Conservation (phyloP, 2,329 filamentous ascomycete genomes). For the Scedosporium minutisporum region DNA sequence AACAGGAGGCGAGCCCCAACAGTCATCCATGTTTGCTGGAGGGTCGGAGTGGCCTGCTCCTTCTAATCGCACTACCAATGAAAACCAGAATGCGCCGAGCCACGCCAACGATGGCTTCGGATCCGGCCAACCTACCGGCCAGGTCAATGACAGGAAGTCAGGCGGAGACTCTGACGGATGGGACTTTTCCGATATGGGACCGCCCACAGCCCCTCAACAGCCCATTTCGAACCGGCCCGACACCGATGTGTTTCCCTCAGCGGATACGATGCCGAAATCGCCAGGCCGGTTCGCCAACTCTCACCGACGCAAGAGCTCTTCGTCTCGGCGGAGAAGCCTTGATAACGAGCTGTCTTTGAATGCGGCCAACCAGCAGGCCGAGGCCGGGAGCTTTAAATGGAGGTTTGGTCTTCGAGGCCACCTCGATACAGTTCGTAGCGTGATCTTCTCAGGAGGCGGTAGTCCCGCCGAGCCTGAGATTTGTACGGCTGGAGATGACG, state of each 20-base stretch:
- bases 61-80: slow-evolving; percentile 10
- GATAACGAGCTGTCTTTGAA: slow-evolving; percentile 54
- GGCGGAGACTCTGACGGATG: slow-evolving; percentile 61
- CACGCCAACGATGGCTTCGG: slow-evolving; percentile 1
- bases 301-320: slow-evolving; percentile 73
- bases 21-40: slow-evolving; percentile 28
- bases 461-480: slow-evolving; percentile 94
- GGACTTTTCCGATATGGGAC: slow-evolving; percentile 53
- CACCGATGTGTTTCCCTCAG: slow-evolving; percentile 76
- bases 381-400: slow-evolving; percentile 78
- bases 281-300: slow-evolving; percentile 59
- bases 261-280: slow-evolving; percentile 72
- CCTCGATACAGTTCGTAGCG: slow-evolving; percentile 83
- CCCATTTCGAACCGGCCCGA: slow-evolving; percentile 77
- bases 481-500: slow-evolving; percentile 91
- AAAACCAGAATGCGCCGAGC: not conserved
- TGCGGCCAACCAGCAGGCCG: slow-evolving; percentile 45
- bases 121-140: not conserved
- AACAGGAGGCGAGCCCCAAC: slow-evolving; percentile 36
- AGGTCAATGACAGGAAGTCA: slow-evolving; percentile 7
- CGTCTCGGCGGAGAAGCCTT: slow-evolving; percentile 52
- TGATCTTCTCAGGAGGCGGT: slow-evolving; percentile 94
- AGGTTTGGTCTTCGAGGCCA: slow-evolving; percentile 87
- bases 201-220: not conserved
- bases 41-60: slow-evolving; percentile 22